Evolutionary conservation across 2,329 filamentous ascomycete genomes (phyloP), one percentile per base, ranked within the genome.

Genomic region (Botrytis pseudocinerea): DNA sequence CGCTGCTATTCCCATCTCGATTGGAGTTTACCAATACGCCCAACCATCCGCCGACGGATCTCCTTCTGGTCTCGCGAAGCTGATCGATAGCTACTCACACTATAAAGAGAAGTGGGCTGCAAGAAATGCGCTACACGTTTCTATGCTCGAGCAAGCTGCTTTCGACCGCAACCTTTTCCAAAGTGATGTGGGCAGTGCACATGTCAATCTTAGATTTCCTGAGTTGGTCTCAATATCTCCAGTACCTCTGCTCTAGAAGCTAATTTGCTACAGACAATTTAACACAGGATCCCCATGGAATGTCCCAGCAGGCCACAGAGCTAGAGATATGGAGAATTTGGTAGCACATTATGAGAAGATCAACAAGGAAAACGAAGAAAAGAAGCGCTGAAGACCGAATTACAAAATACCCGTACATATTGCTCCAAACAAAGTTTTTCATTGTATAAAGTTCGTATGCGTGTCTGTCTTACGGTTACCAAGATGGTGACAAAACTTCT

Each of bases 221-320:
- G 90, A 92, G 90, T 92, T 87, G 75, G 90, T 87, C 70, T 42
- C 64, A 68, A 20, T 20, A 57, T 25, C 62, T 32, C 40, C 20
- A n/a, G 8, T 70, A 35, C 10, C 25, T 51, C 51, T 32, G 28
- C 54, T 40, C 18, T 42, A 28, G 20, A 38, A 60, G 38, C 54
- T 54, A 48, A 59, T 48, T 28, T 20, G 14, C 22, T 77, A 89
- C 79, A 92, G 90, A 77, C 83, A 87, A 76, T 87, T 92, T 82
- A 91, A 92, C 80, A 82, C 83, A 35, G 87, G 88, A 70, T 88
- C 88, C 2, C 89, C 89, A 25, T 90, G 85, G 82, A 92, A 92
- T 79, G 86, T 91, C 72, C 83, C 86, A 46, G 88, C 90, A 61
- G 90, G 90, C 69, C 87, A 87, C 75, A 83, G 83, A 63, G 82